A percentile compares a stretch with the other conserved stretches of the same genome.
Conservation (phyloP, 306 rosid genomes). For the Oxytropis ochrocephala region DNA sequence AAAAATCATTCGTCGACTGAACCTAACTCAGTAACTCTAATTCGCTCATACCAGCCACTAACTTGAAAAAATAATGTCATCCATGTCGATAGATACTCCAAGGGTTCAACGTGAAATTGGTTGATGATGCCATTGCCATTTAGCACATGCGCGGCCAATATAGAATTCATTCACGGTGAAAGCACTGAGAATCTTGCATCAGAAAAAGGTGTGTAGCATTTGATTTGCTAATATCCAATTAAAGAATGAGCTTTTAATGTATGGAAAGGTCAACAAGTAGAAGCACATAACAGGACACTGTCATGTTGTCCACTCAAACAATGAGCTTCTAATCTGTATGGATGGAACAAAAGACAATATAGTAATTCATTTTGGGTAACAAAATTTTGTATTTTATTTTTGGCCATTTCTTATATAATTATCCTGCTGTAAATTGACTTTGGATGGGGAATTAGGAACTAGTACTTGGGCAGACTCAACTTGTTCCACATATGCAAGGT, state of each 20-base stretch:
- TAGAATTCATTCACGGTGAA: conserved; percentile 21
- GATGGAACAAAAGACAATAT: too few relatives aligned
- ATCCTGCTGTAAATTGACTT: too few relatives aligned
- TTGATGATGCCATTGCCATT: conserved; percentile 29
- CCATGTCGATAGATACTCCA: conserved; percentile 26
- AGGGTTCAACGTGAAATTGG: conserved; percentile 22
- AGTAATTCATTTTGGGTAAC: too few relatives aligned
- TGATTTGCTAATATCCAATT: conserved; percentile 10
- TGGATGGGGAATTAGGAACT: too few relatives aligned
- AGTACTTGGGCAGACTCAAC: too few relatives aligned
- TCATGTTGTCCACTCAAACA: not conserved
- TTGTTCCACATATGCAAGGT: too few relatives aligned
- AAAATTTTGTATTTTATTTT: too few relatives aligned
- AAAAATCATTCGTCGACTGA: not conserved
- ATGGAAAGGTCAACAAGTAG: conserved; percentile 15
- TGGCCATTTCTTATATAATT: too few relatives aligned
- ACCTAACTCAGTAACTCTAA: conserved; percentile 33
- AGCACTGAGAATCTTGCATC: conserved; percentile 28
- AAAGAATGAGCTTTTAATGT: not conserved
- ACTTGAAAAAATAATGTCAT: not conserved
- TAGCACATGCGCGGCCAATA: conserved; percentile 12
- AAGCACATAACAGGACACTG: conserved; percentile 2
- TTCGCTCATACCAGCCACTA: not conserved
- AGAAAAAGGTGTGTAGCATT: not conserved
- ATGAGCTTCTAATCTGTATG: too few relatives aligned